Base-by-base conservation (phyloP, 2,329 filamentous ascomycete genomes). In the Trichoderma hamatum region DNA sequence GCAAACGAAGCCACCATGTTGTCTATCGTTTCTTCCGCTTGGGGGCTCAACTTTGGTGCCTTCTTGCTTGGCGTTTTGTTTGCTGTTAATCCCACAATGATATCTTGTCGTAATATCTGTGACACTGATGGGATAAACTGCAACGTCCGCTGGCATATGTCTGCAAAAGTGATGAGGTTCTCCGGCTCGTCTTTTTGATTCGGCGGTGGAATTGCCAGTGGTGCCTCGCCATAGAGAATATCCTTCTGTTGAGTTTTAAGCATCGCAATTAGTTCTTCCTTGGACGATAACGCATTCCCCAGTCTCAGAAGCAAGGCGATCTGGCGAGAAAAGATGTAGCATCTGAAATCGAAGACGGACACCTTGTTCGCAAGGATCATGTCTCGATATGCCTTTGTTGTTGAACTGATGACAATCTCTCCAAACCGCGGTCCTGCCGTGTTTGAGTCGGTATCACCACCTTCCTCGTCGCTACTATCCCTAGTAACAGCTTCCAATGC, bases 281-380 rank as follows among this genome's bases (percentile, higher is more conserved):
- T 79, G 0, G 88, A 87, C 2, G 87, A 89, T 79, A 81, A 86
- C 0, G 88, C 88, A 75, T 95, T 96, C n/a, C 92, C 94, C 1
- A 97, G 85, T 5, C 94, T 88, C 14, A 97, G 84, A 1, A 98
- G 84, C 0, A 99, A 81, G 3, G 91, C 88, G 71, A 97, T 88
- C 75, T 99, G 95, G 28, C 96, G 88, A 3, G 93, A 90, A 78
- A 98, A 99, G 14, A 99, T 89, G 78, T 99, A 99, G 73, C 92
- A 93, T 61, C 93, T 87, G 78, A 99, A 98, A 78, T 99, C 96
- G 76, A 98, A 97, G 3, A 97, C 85, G 0, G 96, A 99, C 43
- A 99, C 96, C 72, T 97, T 92, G 81, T 96, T 99, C 16, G 92
- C 91, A 49, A 99, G 84, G 60, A 99, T 99, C 74, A 97, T 88